Evolutionary conservation across 495 filamentous ascomycete genomes (phyloP), one percentile per base, ranked within the genome.

Genomic region (Hyaloscypha variabilis): DNA sequence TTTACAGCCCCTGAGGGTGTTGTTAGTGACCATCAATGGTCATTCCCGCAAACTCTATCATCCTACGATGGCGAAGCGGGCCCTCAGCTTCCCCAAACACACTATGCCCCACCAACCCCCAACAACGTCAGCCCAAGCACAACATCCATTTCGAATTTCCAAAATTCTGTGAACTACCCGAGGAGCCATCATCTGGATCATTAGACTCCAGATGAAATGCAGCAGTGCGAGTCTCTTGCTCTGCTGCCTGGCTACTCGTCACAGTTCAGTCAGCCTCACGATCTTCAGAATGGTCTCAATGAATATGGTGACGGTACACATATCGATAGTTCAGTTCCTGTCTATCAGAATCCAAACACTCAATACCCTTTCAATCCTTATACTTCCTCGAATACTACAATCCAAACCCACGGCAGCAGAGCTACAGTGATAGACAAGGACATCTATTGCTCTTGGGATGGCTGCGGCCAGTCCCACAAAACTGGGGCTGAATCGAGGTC

Each of bases 191-290:
- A 53, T 53, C 26, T 53, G 17, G 51, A 53, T 53, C 14, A 3
- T 5, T 53, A 53, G 51, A 53, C 14, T 23, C 51, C 51, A 53
- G 51, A 53, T 53, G 51, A 53, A 25, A 53, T 53, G 51, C 51
- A 53, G 51, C 51, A 53, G 51, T 11, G 51, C 26, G 51, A 53
- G 3, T 53, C 51, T 53, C 6, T 24, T 28, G 26, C 26, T 53
- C 51, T 53, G 6, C 51, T 53, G 51, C 51, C 51, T 53, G n/a
- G 51, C 51, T 53, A 24, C 51, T 53, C 23, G 3, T 10, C 51
- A 53, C 51, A 53, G 51, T 19, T 53, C 51, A 53, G 51, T 28
- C 51, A 3, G 6, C 51, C 51, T 53, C 51, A 53, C 3, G 51
- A 53, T 53, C 51, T 3, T 28, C 51, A 53, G 14, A 53, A 53